Conservation (phyloP, 495 filamentous ascomycete genomes). For the Trichoderma gamsii region DNA sequence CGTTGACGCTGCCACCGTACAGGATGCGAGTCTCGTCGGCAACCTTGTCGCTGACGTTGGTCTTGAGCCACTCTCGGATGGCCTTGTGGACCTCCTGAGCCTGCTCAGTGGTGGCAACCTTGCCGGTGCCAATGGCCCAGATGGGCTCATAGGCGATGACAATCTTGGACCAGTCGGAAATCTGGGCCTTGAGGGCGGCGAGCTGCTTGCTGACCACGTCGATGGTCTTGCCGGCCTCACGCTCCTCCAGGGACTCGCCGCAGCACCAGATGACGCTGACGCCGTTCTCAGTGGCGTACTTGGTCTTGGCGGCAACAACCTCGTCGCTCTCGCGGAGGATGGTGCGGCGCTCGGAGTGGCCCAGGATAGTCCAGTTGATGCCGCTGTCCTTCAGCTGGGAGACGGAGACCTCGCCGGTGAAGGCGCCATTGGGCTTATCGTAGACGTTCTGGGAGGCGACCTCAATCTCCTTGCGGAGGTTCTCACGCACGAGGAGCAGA, state of each 20-base stretch:
- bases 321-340: constrained; percentile 79
- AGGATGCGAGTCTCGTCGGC: constrained; percentile 80
- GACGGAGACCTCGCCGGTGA: constrained; percentile 92
- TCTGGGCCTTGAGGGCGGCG: constrained; percentile 57
- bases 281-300: constrained; percentile 79
- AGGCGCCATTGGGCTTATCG: constrained; percentile 93
- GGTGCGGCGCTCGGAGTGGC: constrained; percentile 87
- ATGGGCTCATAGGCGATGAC: constrained; percentile 98
- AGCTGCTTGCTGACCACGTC: constrained; percentile 82
- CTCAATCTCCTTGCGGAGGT: constrained; percentile 57
- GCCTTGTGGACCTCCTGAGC: constrained; percentile 92
- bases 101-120: constrained; percentile 89
- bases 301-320: constrained; percentile 88
- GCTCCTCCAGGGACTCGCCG: constrained; percentile 89
- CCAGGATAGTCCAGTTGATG: constrained; percentile 83
- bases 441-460: constrained; percentile 94
- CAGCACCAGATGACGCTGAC: constrained; percentile 91
- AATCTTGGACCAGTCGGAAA: constrained; percentile 81
- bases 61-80: constrained; percentile 81
- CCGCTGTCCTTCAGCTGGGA: constrained; percentile 80
- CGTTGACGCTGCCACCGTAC: constrained; percentile 92
- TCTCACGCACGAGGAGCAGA: constrained; percentile 75
- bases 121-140: constrained; percentile 98
- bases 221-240: constrained; percentile 79
- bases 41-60: constrained; percentile 62